A percentile compares a stretch with the other conserved stretches of the same genome.
Conservation (phyloP, 768 basidiomycete species). For the Trametes cingulata region DNA sequence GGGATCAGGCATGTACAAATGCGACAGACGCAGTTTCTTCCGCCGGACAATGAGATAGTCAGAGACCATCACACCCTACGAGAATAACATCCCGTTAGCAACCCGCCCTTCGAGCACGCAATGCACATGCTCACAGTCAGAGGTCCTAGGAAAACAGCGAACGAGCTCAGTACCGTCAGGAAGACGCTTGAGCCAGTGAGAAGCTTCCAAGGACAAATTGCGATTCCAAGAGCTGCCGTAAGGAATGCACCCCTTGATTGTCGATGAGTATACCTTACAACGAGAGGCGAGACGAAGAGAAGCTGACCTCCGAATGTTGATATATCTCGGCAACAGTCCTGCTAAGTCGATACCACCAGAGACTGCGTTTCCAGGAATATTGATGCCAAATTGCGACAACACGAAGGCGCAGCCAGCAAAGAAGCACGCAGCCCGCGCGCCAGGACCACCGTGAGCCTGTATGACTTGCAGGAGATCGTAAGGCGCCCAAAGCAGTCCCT, state of each 20-base stretch:
- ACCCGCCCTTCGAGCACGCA: no score
- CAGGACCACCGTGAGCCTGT: conserved; percentile 18
- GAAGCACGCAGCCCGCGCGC: conserved; percentile 27
- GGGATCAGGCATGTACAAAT: conserved; percentile 24
- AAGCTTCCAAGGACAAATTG: conserved; percentile 47
- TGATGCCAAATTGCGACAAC: conserved; percentile 26
- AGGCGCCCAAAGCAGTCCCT: conserved; percentile 27
- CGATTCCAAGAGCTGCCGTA: conserved; percentile 29
- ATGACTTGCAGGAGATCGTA: conserved; percentile 24
- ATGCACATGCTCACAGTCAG: conserved; percentile 27
- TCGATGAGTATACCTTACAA: background rate
- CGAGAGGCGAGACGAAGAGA: background rate
- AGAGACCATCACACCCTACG: conserved; percentile 39
- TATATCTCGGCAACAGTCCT: conserved; percentile 41
- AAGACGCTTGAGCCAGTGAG: conserved; percentile 38
- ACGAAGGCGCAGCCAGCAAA: conserved; percentile 26
- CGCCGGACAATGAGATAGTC: conserved; percentile 30
- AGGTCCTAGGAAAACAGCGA: conserved; percentile 48
- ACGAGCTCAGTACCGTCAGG: conserved; percentile 41
- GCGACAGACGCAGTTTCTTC: conserved; percentile 22
- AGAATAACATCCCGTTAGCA: background rate
- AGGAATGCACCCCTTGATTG: conserved; percentile 36
- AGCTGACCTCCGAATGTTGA: conserved; percentile 44
- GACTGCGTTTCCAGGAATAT: conserved; percentile 27
- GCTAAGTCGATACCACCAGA: conserved; percentile 38